Conservation (phyloP, 441 rosid species). For the Geranium incanum region DNA sequence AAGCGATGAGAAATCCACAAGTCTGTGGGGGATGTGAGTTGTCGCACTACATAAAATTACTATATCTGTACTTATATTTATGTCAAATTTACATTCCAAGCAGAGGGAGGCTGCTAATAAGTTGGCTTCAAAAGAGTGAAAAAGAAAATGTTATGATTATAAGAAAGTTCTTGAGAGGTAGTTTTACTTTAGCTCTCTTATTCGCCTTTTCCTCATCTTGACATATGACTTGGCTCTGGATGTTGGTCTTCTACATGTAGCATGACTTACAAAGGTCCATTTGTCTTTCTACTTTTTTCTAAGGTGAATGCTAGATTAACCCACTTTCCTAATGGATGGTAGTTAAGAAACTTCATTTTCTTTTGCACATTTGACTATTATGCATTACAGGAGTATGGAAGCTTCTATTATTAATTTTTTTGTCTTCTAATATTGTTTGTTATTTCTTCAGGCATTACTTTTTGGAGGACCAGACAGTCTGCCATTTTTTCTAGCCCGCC, state of each 20-base stretch:
- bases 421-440: neutral
- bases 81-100: neutral
- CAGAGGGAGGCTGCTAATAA: neutral
- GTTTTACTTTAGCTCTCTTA: neutral
- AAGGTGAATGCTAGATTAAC: neutral
- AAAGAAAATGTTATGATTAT: neutral
- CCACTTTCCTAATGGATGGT: neutral
- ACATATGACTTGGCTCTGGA: neutral
- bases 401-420: neutral
- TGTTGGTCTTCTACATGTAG: neutral
- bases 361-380: conserved; percentile 6
- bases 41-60: neutral
- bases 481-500: conserved; percentile 71
- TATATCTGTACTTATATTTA: neutral
- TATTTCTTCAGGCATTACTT: conserved; percentile 56
- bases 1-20: neutral
- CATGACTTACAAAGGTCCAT: too few species aligned
- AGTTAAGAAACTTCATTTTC: conserved; percentile 1
- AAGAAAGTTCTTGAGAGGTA: neutral
- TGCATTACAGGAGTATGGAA: neutral
- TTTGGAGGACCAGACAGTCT: conserved; percentile 79
- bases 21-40: neutral
- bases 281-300: too few species aligned
- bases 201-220: neutral
- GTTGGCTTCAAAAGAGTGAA: neutral